Percentiles rank a stretch among this genome's conserved stretches.
phyloP scores from a whole-genome alignment of 345 rosid species.

The Microcos paniculata region DNA sequence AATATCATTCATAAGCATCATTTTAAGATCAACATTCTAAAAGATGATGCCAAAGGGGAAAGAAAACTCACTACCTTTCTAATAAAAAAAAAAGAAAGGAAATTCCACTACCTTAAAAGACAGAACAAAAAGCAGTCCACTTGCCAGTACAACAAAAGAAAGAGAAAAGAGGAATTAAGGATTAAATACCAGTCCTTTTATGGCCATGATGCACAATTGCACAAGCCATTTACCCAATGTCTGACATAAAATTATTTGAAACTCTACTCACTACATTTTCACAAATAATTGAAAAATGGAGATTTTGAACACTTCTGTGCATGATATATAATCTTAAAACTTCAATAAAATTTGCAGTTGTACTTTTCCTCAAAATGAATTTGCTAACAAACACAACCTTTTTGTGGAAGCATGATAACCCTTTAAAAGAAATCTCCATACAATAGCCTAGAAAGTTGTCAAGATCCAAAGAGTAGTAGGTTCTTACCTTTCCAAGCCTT shows the following conservation, averaged over 20 bases:
- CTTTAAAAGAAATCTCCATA: neutral
- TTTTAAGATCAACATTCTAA: neutral
- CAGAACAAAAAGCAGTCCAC: neutral
- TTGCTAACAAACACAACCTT: neutral
- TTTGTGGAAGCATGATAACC: neutral
- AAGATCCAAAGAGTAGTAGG: constrained; percentile 17
- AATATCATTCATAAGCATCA: neutral
- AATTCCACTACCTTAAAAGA: neutral
- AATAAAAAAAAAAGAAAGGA: too few relatives aligned
- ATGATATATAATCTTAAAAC: neutral
- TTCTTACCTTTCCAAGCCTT: constrained; percentile 83
- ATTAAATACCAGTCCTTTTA: neutral
- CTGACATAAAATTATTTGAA: neutral
- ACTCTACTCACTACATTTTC: neutral
- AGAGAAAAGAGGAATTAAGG: neutral
- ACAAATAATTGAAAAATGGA: neutral
- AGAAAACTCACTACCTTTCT: neutral
- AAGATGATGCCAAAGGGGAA: neutral
- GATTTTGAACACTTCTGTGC: neutral
- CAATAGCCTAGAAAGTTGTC: constrained; percentile 7
- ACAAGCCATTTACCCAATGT: neutral
- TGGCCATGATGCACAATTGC: neutral
- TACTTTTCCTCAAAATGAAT: neutral
- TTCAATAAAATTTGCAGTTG: neutral
- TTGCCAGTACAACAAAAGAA: neutral